These are phyloP conservation scores for Smithsoniella earleae DNA, from an alignment of 163 green algal genomes.

Conservation along the genomic window DNA sequence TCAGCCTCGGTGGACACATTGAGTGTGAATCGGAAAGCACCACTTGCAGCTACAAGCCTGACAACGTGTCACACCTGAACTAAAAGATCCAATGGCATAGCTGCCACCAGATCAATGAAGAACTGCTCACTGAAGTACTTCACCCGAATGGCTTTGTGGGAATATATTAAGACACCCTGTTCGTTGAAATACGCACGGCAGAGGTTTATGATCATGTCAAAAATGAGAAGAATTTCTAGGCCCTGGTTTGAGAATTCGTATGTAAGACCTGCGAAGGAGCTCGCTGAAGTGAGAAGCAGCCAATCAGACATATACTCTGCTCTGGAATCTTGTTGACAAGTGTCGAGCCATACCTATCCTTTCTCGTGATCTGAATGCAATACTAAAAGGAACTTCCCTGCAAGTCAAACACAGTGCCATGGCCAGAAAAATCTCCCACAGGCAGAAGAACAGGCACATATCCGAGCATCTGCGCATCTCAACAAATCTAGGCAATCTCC, in stretches of 20 bases:
- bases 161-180: constrained; percentile 13
- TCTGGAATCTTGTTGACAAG: background rate
- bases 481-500: background rate
- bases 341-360: background rate
- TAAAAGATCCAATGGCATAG: too few relatives aligned
- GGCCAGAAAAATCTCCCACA: background rate
- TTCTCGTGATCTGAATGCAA: background rate
- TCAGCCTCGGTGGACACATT: too few relatives aligned
- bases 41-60: too few relatives aligned
- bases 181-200: constrained; percentile 3
- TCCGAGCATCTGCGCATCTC: background rate
- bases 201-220: constrained; percentile 25
- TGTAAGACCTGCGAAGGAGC: background rate
- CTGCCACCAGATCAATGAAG: constrained; percentile 10
- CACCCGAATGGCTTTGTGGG: background rate
- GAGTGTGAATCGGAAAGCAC: too few relatives aligned
- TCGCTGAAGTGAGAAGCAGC: background rate
- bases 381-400: background rate
- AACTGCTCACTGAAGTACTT: constrained; percentile 16
- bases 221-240: background rate
- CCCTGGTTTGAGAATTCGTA: constrained; percentile 11
- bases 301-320: too few relatives aligned
- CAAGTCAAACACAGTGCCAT: background rate
- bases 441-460: background rate
- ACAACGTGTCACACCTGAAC: background rate